Base-by-base conservation (phyloP, 1,284 basidiomycete genomes). In the Tylopilus sp. region DNA sequence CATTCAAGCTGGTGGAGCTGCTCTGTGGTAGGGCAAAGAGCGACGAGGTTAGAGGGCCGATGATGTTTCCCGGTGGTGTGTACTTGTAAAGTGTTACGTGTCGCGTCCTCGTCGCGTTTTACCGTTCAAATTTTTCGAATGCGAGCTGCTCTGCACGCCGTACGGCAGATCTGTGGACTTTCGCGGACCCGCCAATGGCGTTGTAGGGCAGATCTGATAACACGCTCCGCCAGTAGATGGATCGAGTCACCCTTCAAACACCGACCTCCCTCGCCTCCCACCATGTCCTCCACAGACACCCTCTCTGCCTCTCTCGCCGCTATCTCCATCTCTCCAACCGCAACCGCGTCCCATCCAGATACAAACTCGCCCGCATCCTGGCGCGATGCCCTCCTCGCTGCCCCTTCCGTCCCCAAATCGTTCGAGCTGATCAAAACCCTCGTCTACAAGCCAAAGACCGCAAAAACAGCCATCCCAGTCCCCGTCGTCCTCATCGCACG, bases 391-490 rank as follows among this genome's bases (percentile, higher is more conserved):
- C 68, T 91, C 57, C 69, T 73, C 49, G 71, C 75, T 6, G 67
- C 68, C 41, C 53, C 73, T 28, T 67, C 74, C 23, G 72, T 76
- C 29, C 85, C 88, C 2, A 65, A 71, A 44, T 70, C 73, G 6
- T 89, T 86, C 63, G 78, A 88, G 64, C 74, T 89, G 57, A 77
- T 86, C 66, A 92, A 93, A 70, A 89, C 85, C 30, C 80, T 93
- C 58, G 86, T 92, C 46, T 92, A 89, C 80, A 93, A 93, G 64
- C 90, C 91, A 31, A 92, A 92, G 71, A 92, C 92, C 1, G 88
- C 93, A 41, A 97, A 97, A 71, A 79, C 81, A 0, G 92, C 89
- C 6, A 82, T 81, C 23, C 84, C 92, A 1, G 79, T 91, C 48
- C 94, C 93, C 7, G 83, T 97, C 46, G 80, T 97, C 45, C 84